phyloP scores from a whole-genome alignment of 176 grass and related monocot species.

The Ampelocalamus luodianensis region DNA sequence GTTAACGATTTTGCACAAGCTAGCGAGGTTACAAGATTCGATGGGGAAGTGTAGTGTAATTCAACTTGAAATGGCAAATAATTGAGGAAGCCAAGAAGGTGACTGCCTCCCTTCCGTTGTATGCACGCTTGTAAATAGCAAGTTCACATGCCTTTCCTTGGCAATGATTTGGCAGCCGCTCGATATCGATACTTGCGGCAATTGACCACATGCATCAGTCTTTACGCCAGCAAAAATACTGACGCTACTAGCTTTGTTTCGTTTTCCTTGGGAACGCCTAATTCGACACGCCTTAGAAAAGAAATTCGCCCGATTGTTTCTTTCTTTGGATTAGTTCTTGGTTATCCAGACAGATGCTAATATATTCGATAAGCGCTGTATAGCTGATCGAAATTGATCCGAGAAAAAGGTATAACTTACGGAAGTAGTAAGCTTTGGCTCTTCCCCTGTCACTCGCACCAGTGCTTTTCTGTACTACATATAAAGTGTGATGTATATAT shows the following conservation, averaged over 20 bases:
- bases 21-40: background rate
- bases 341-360: conserved; percentile 29
- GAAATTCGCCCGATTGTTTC: background rate
- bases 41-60: background rate
- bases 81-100: background rate
- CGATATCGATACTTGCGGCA: background rate
- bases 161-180: background rate
- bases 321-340: background rate
- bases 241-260: conserved; percentile 38
- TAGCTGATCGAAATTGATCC: background rate
- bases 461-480: background rate
- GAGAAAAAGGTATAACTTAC: conserved; percentile 9
- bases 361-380: conserved; percentile 4
- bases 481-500: no score
- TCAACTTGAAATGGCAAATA: background rate
- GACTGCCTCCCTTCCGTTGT: no score
- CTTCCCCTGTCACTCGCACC: background rate
- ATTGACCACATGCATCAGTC: background rate
- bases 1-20: background rate
- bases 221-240: background rate
- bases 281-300: background rate
- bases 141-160: conserved; percentile 13
- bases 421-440: background rate
- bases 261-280: conserved; percentile 3
- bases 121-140: background rate